A percentile compares a stretch with the other conserved stretches of the same genome.
Evolutionary conservation across 352 stramenopile species (phyloP).

Genomic region (Globisporangium yorkense): DNA sequence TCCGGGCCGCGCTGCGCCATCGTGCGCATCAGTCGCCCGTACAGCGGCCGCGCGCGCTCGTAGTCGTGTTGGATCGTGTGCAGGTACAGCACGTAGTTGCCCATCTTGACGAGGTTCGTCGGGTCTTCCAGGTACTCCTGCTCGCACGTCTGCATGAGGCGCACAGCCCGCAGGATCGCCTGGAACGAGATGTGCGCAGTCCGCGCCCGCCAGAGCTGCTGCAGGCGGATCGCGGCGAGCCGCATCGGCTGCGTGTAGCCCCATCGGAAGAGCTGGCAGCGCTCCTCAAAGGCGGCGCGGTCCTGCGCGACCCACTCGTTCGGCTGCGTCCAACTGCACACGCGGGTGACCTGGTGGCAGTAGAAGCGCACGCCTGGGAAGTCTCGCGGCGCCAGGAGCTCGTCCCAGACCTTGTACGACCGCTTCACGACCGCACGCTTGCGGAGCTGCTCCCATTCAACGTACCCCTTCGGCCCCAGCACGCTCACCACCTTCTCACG

Average conservation of each 20-base stretch:
- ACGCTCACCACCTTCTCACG: conserved; percentile 37
- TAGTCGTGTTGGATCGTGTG: conserved; percentile 77
- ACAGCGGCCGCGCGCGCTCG: conserved; percentile 65
- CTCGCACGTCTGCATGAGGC: conserved; percentile 66
- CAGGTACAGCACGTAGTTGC: conserved; percentile 81
- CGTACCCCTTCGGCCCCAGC: conserved; percentile 46
- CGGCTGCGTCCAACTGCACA: conserved; percentile 67
- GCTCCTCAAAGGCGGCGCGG: conserved; percentile 32
- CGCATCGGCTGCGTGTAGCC: conserved; percentile 67
- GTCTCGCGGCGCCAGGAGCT: conserved; percentile 40
- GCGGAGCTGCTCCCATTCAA: conserved; percentile 50
- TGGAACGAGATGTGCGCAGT: conserved; percentile 50
- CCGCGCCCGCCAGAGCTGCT: conserved; percentile 50
- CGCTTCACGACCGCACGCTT: conserved; percentile 20
- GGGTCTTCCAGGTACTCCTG: conserved; percentile 70
- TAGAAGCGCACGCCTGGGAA: conserved; percentile 67
- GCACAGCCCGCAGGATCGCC: conserved; percentile 54
- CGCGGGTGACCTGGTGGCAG: conserved; percentile 57
- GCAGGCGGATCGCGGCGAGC: conserved; percentile 33
- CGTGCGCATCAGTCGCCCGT: conserved; percentile 56
- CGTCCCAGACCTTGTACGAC: conserved; percentile 71
- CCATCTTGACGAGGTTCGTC: conserved; percentile 64
- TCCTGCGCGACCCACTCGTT: conserved; percentile 46
- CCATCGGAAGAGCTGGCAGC: conserved; percentile 46
- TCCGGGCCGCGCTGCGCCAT: conserved; percentile 75